A percentile compares a stretch with the other conserved stretches of the same genome.
phyloP scores from a whole-genome alignment of 352 stramenopile species.

The Pythium volutum region DNA sequence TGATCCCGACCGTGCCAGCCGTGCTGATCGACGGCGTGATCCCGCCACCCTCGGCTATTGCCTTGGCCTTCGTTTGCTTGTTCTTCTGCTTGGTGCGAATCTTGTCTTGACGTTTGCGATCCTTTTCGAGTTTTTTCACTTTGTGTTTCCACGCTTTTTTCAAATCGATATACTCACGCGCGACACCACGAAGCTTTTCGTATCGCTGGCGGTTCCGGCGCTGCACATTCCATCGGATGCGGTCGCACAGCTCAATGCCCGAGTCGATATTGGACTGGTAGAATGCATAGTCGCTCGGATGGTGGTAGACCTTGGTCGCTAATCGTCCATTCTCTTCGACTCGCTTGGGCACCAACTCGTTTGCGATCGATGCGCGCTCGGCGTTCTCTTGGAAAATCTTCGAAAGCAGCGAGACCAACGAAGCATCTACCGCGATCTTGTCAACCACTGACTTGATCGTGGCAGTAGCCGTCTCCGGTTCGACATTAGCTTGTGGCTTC shows the following conservation, averaged over 20 bases:
- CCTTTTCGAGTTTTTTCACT: constrained; percentile 86
- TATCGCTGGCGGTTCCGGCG: constrained; percentile 62
- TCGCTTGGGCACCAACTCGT: constrained; percentile 54
- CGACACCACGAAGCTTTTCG: constrained; percentile 65
- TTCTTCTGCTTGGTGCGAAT: constrained; percentile 55
- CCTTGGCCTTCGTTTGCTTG: constrained; percentile 52
- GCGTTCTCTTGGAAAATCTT: constrained; percentile 66
- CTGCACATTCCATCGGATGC: constrained; percentile 60
- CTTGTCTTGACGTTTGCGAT: constrained; percentile 84
- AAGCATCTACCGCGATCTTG: constrained; percentile 61
- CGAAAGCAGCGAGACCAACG: constrained; percentile 59
- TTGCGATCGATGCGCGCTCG: constrained; percentile 44
- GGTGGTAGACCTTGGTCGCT: constrained; percentile 62
- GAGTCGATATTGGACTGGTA: constrained; percentile 71
- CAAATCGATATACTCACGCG: constrained; percentile 75
- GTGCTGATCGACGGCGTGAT: background rate
- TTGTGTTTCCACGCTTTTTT: constrained; percentile 82
- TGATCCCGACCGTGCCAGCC: constrained; percentile 3
- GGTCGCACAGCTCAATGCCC: constrained; percentile 39
- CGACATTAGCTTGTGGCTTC: background rate
- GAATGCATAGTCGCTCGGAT: constrained; percentile 72
- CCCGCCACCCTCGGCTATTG: constrained; percentile 15
- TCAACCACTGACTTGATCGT: constrained; percentile 13
- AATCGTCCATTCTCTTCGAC: constrained; percentile 36
- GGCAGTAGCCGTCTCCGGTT: background rate